phyloP scores from a whole-genome alignment of 2,329 filamentous ascomycete species.

The Exophiala bonariae region DNA sequence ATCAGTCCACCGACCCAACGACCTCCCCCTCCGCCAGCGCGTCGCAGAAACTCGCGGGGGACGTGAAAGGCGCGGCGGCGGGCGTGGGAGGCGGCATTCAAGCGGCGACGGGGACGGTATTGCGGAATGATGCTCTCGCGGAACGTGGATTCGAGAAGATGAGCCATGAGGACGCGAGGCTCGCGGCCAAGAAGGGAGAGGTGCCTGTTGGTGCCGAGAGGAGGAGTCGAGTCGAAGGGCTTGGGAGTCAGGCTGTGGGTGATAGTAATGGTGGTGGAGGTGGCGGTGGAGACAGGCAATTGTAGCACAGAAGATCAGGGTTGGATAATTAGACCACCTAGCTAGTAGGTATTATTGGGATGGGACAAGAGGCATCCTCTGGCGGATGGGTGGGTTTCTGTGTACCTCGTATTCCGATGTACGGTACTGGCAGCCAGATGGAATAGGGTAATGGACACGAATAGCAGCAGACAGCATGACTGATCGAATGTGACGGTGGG shows the following conservation, averaged over 20 bases:
- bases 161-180: slow-evolving; percentile 20
- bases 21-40: slow-evolving; percentile 15
- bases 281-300: too few relatives aligned
- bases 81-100: slow-evolving; percentile 21
- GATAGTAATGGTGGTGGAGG: background rate
- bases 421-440: too few relatives aligned
- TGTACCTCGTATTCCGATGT: too few relatives aligned
- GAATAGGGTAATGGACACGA: too few relatives aligned
- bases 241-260: background rate
- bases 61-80: slow-evolving; percentile 22
- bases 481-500: too few relatives aligned
- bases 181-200: slow-evolving; percentile 24
- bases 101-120: slow-evolving; percentile 20
- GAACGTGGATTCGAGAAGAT: slow-evolving; percentile 27
- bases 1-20: slow-evolving; percentile 7
- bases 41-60: slow-evolving; percentile 18
- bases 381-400: too few relatives aligned
- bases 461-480: too few relatives aligned
- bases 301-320: too few relatives aligned
- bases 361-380: too few relatives aligned
- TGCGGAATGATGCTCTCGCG: slow-evolving; percentile 22
- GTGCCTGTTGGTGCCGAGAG: slow-evolving; percentile 20
- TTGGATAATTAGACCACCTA: too few relatives aligned
- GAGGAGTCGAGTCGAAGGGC: slow-evolving; percentile 11
- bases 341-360: too few relatives aligned